Base-by-base conservation (phyloP, 179 eudicot genomes). In the Heliamphora pulchella region DNA sequence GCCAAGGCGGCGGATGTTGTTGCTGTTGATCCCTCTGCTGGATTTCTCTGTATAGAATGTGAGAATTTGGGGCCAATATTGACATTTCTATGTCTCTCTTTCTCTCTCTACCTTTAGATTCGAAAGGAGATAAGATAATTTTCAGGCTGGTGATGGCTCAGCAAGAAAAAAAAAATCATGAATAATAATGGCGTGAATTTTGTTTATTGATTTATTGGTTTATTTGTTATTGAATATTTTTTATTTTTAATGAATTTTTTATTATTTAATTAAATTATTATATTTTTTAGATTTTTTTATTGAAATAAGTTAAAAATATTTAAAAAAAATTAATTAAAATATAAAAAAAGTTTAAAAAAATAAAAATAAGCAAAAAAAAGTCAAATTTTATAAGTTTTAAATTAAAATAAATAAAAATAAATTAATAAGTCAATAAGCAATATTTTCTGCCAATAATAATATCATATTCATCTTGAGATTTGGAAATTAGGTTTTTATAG, bases 51-150 rank as follows among this genome's bases (percentile, higher is more conserved):
- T 78, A 88, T 3, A 89, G 50, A 62, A 88, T 9, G 55, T 90
- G 92, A 47, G 87, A 82, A 76, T 88, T 93, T 84, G 92, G 88
- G 18, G 78, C 78, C 39, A 75, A 17, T 53, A 75, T 4, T 7
- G 53, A 41, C 78, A 75, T 75, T 8, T 18, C 20, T 73, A 10
- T 57, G 65, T 74, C 22, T 54, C 14, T 73, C 62, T 55, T 65
- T 55, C 65, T 55, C 65, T 57, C 50, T 17, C 1, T 39, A 22
- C 43, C 44, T 72, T 53, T 3, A 11, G 61, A 89, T 84, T 78
- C 44, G 46, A 48, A 31, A 59, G 69, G 44, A 62, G 83, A 77
- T 81, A 81, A 80, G 80, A 81, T 81, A 70, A 31, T 31, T 31
- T 69, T 80, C 76, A 6, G 17, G 79, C 41, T 39, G 50, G 55